These are phyloP conservation scores for Dactylellina parvicollis DNA, from an alignment of 2,329 filamentous ascomycete species.

Conservation along the genomic window DNA sequence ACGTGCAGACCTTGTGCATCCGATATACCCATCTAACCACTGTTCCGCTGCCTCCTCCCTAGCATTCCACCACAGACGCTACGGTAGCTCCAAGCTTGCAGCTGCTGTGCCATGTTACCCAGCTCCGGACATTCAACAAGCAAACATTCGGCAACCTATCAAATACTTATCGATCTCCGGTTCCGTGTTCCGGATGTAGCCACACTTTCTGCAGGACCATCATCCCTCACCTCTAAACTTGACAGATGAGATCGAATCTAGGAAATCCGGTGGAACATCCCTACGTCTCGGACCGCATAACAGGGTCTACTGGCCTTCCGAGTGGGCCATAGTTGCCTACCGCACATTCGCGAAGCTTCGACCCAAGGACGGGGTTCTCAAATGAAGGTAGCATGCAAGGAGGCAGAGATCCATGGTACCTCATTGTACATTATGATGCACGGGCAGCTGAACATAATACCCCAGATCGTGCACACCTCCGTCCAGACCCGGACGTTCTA, in stretches of 20 bases:
- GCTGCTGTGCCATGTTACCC: not conserved
- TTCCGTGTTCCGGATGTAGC: not conserved
- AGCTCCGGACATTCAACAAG: not conserved
- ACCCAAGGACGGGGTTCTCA: conserved; percentile 16
- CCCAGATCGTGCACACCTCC: not conserved
- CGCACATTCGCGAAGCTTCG: conserved; percentile 28
- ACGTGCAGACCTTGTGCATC: not conserved
- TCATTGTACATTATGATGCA: conserved; percentile 1
- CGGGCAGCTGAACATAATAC: conserved; percentile 32
- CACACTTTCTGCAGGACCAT: no score
- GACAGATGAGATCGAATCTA: not conserved
- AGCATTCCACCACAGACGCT: no score
- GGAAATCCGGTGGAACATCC: not conserved
- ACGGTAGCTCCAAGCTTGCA: no score
- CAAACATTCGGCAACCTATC: no score
- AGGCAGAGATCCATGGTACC: conserved; percentile 39
- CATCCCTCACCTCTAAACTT: not conserved
- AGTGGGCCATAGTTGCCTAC: conserved; percentile 34
- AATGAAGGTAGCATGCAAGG: conserved; percentile 24
- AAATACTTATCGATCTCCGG: no score
- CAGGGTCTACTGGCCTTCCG: conserved; percentile 20
- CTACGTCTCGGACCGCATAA: not conserved
- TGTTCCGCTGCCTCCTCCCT: not conserved
- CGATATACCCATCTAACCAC: not conserved
- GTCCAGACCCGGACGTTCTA: no score